Base-by-base conservation (phyloP, 805 yeast genomes). In the Candida piceae region DNA sequence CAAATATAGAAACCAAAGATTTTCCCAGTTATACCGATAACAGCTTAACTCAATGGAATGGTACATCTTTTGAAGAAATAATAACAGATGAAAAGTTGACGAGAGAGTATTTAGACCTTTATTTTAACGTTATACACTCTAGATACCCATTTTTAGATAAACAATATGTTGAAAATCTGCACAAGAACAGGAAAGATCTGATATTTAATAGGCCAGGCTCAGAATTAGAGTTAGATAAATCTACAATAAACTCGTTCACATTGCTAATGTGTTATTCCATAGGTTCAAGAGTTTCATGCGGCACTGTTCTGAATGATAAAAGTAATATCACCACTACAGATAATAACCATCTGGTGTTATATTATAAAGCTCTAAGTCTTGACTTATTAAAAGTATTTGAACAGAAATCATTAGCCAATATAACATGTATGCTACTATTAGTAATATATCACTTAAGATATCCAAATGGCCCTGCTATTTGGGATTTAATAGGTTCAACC, bases 401-500 rank as follows among this genome's bases (percentile, higher is more conserved):
- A 29, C 32, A 28, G 23, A 38, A 33, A 17, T 32, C 34, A 7
- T n/a, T 42, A 2, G 5, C 36, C 13, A 38, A 40, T 23, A 35
- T 42, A 11, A 31, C 31, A 29, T 32, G 42, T 3, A 22, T 43
- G 16, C 20, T 45, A n/a, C 22, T 45, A 21, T 32, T 38, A 11
- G 47, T 40, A 2, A 21, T 44, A n/a, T 48, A 40, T 25, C 41
- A 37, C 19, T 22, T 46, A 16, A 37, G 50, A 32, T 41, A 42
- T 13, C 37, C 41, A 5, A 46, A 39, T 29, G 44, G 49, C 13
- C 42, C 35, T 13, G 43, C 40, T 5, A 36, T 48, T 7, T 48
- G 52, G 52, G 45, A 48, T 26, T 27, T 48, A 10, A 38, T 42
- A 29, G 46, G 46, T 18, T 40, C 38, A 11, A 40, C 45, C 4